Base-by-base conservation (phyloP, 768 basidiomycete species). In the Xanthoconium stramineum region DNA sequence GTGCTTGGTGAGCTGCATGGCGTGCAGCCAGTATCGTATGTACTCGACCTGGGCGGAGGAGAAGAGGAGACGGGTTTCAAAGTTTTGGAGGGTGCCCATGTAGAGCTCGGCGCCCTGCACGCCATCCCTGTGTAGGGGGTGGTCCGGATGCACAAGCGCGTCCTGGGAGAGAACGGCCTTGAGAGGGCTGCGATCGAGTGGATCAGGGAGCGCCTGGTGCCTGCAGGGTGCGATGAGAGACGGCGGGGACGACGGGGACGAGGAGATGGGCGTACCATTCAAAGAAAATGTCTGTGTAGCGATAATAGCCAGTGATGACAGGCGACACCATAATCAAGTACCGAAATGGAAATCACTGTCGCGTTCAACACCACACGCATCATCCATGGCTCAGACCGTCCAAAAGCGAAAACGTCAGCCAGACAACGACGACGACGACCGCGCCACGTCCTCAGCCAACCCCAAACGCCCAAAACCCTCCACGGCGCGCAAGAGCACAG, bases 401-500 rank as follows among this genome's bases (percentile, higher is more conserved):
- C 85, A 88, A 68, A 82, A 75, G 59, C 75, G 75, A 29, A 78
- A 76, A 28, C 69, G 68, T 17, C 62, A 39, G 32, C 54, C 57
- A 30, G 66, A 74, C 35, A 74, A 80, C 75, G 76, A 45, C 61
- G 53, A 61, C 51, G 62, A 56, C 45, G 73, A 78, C 75, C 74
- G 28, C 57, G 60, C 42, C 71, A 75, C 46, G 71, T 71, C 24
- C 64, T 67, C 49, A 43, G 71, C 67, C 5, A 60, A 50, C 5
- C 59, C 69, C 13, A 86, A 85, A 70, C 81, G 78, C 64, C 49
- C 72, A 20, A 83, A 76, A 60, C 72, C 66, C 70, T 14, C 74
- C 76, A 93, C 91, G 1, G 93, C 94, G 12, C 82, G 94, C 59
- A 94, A 94, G 73, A 89, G 84, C 71, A 91, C 91, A 0, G 91